These are phyloP conservation scores for Cucumis melo DNA, from an alignment of 306 rosid species.

Conservation along the genomic window DNA sequence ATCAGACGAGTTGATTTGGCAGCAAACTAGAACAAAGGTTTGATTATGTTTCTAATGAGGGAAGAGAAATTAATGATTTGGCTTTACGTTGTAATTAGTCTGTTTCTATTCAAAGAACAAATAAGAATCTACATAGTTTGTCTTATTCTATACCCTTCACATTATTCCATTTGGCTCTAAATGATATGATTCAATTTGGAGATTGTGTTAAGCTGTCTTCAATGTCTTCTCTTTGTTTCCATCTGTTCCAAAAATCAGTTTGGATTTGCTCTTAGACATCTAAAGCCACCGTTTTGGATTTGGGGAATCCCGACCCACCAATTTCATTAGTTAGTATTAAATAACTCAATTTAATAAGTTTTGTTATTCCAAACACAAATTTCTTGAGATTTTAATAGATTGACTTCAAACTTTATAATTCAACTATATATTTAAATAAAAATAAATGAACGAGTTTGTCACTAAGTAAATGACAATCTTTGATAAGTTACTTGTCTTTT, in stretches of 20 bases:
- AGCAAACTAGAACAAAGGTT: conserved; percentile 1
- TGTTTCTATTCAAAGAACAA: neutral
- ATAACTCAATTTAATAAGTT: too few species aligned
- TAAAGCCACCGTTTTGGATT: too few species aligned
- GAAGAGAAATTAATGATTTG: neutral
- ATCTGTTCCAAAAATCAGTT: neutral
- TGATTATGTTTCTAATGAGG: neutral
- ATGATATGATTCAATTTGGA: neutral
- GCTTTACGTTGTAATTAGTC: neutral
- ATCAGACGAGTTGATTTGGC: conserved; percentile 5
- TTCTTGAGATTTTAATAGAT: too few species aligned
- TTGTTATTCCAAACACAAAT: too few species aligned
- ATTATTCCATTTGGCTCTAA: neutral
- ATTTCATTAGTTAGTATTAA: too few species aligned
- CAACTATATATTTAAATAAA: too few species aligned
- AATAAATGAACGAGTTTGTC: too few species aligned
- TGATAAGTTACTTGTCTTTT: too few species aligned
- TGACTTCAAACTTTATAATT: too few species aligned
- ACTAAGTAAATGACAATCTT: too few species aligned
- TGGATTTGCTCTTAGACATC: neutral
- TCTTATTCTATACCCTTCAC: neutral
- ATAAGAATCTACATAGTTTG: neutral
- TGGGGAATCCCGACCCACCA: too few species aligned
- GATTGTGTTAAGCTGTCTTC: neutral
- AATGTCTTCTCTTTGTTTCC: neutral